Conservation (phyloP, 805 yeast species). For the Yamadazyma akitaensis region DNA sequence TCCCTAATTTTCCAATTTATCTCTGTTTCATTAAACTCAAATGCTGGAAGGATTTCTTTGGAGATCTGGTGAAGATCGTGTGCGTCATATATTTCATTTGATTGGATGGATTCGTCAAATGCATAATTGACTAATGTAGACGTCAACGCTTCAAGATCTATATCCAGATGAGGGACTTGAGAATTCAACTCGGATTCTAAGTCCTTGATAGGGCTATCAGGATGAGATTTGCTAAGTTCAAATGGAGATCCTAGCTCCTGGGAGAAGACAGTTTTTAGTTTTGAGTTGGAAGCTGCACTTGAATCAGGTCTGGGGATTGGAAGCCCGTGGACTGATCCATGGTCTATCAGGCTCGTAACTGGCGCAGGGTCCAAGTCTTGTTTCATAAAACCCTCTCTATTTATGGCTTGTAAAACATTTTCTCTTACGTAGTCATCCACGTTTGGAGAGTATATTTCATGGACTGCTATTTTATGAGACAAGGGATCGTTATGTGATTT, state of each 20-base stretch:
- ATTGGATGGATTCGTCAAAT: constrained; percentile 35
- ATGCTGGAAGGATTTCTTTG: constrained; percentile 25
- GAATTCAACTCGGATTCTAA: neutral
- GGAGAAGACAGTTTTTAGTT: neutral
- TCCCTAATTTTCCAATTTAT: constrained; percentile 81
- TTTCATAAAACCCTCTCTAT: neutral
- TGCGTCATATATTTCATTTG: constrained; percentile 26
- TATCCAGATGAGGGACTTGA: neutral
- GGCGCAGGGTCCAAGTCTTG: neutral
- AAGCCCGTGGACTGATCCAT: no score
- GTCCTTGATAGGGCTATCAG: neutral
- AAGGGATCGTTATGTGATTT: constrained; percentile 5
- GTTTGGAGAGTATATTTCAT: constrained; percentile 1
- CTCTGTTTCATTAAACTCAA: constrained; percentile 80
- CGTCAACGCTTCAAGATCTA: constrained; percentile 1
- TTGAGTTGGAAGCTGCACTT: no score
- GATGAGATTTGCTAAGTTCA: neutral
- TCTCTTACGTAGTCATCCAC: constrained; percentile 5
- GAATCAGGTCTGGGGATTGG: no score
- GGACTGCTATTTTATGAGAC: constrained; percentile 4
- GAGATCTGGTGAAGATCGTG: constrained; percentile 18
- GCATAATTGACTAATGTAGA: constrained; percentile 24
- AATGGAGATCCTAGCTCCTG: neutral
- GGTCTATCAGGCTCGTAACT: neutral
- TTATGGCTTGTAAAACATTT: constrained; percentile 3